Evolutionary conservation across 2,329 filamentous ascomycete species (phyloP), one percentile per base, ranked within the genome.

Genomic region (Ophiocordyceps camponoti-rufipedis): DNA sequence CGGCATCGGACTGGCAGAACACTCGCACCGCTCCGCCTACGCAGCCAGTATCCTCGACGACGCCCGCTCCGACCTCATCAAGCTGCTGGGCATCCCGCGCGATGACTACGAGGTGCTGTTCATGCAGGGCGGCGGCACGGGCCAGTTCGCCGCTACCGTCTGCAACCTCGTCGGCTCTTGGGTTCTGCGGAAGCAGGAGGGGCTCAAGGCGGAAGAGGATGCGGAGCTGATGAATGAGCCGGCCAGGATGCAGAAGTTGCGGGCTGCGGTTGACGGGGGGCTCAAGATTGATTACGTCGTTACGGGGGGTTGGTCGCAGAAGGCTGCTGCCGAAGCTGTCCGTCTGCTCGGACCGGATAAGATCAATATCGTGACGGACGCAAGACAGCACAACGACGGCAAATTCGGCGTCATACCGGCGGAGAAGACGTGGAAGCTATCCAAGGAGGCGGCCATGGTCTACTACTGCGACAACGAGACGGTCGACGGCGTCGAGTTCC

Each of bases 381-480:
- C 72, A 8, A 68, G 78, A 45, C 70, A 75, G 49, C 16, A 40
- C 38, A 85, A 85, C 53, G 71, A 74, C 53, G 85, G 85, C 51
- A 94, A 91, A 62, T 96, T 93, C 59, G 86, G 86, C 48, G 76
- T 69, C 49, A 94, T 96, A 44, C 82, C 89, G 0, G 72, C 79
- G 10, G 80, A 88, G 62, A 75, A 74, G 50, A 74, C 73, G 18
- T 95, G 86, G 85, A 82, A 71, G 32, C 70, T 91, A 8, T 82
- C 78, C 39, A 69, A 76, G 52, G 69, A 75, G 35, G 68, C 80
- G 10, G 75, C 86, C 0, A 71, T 94, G 55, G 81, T 89, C 2
- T 96, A 95, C 64, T 88, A 78, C 61, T 94, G 89, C 61, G 83
- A 88, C 61, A 96, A 96, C 55, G 88, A 96, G 69, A 94, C 86